phyloP scores from a whole-genome alignment of 2,329 filamentous ascomycete species.

The Colletotrichum sp. region DNA sequence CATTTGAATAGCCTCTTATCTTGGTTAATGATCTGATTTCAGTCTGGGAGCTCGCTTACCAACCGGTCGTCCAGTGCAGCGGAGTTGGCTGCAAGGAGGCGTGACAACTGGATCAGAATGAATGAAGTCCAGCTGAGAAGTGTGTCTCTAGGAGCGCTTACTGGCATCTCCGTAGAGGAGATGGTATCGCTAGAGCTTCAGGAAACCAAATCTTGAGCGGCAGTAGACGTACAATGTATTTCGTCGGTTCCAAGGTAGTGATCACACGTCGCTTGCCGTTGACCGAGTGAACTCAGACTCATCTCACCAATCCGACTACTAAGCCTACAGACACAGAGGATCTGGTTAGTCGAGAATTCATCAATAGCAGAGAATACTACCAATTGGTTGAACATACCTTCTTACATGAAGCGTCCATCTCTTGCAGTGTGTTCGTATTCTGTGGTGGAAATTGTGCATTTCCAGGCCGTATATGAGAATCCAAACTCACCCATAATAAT shows the following conservation, averaged over 20 bases:
- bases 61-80: background rate
- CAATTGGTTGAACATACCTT: background rate
- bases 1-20: background rate
- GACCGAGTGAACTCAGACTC: background rate
- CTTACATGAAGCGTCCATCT: background rate
- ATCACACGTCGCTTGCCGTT: background rate
- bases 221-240: background rate
- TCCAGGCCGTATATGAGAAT: fast-evolving
- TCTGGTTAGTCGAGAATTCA: background rate
- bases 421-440: background rate
- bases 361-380: background rate
- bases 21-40: background rate
- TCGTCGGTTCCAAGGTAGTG: background rate
- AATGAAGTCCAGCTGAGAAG: background rate
- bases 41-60: background rate
- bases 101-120: background rate
- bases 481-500: fast-evolving
- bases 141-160: background rate
- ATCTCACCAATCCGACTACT: background rate
- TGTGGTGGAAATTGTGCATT: background rate
- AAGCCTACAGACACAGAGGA: background rate
- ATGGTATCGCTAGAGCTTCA: background rate
- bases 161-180: background rate
- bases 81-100: background rate
- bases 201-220: fast-evolving